Evolutionary conservation across 2,329 filamentous ascomycete species (phyloP), one percentile per base, ranked within the genome.

Genomic region (Neonectria sp.): DNA sequence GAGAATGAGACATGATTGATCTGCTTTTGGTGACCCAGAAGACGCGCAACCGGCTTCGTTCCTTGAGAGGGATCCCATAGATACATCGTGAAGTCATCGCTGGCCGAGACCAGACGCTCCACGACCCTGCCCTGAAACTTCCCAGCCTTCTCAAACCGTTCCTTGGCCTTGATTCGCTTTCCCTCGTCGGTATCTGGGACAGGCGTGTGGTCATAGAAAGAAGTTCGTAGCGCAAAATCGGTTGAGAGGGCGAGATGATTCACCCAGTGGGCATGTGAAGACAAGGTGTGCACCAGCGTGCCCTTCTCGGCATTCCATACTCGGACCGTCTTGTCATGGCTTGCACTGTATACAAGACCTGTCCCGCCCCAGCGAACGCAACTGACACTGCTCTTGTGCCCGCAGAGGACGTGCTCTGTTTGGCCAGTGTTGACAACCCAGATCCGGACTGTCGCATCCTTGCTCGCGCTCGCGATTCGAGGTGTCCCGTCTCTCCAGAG

Each of bases 1-100:
- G 94, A 97, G 82, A 98, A 98, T 0, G 92, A 93, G 55, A 98
- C 95, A 78, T 98, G 93, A 80, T 98, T 98, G 73, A 98, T 95
- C 78, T 95, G 93, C 82, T 98, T 98, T 79, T 98, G 94, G 77
- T 99, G 96, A 2, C 96, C 96, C n/a, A 94, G 82, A 82, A 98
- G 88, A 37, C 95, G 88, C n/a, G 93, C 92, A 4, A 98, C 85
- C 1, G 95, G 95, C 79, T 98, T 98, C 8, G 86, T 93, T 4
- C 92, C 91, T 67, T 87, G 81, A 11, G 91, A 86, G 0, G 95
- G 95, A 67, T 97, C 93, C 95, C 95, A 99, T 8, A 99, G 87
- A 79, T 95, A 97, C 88, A 99, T 95, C 6, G 95, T 97, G 80
- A 95, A 97, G 80, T 99, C 96, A 78, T 98, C 96, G 72, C 92